Base-by-base conservation (phyloP, 306 rosid species). In the Vicia villosa region DNA sequence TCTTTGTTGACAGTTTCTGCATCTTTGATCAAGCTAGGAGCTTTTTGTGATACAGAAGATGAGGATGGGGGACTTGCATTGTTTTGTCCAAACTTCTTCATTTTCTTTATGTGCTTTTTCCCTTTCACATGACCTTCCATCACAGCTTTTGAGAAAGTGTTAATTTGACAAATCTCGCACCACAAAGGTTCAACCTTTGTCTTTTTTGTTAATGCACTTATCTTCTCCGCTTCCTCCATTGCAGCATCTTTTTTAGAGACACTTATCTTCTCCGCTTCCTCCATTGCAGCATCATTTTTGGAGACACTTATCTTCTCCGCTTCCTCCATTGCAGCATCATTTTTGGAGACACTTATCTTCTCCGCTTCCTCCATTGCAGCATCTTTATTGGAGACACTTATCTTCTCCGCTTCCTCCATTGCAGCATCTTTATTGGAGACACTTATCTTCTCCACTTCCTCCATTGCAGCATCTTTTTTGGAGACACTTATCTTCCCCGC, bases 101-200 rank as follows among this genome's bases (percentile, higher is more conserved):
- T 43, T 52, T 52, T 75, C 6, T 20, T 61, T 15, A 50, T 51
- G 62, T 86, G 95, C 22, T 76, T 83, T 80, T 43, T 86, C 56
- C 87, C 89, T 5, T n/a, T 73, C 34, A 20, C 21, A 63, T 88
- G 95, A 66, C 13, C 14, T 19, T 73, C 77, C 91, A 86, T 80
- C 55, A 70, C 80, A 1, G 0, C 10, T 11, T 4, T 12, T 6
- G 49, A 21, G 34, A 0, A 1, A 66, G 86, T 21, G 73, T 79
- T 69, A 49, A 84, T 66, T 49, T 74, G 66, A 78, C 91, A 86
- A 12, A 57, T 9, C 28, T 82, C 82, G 60, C 91, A 88, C 83
- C 84, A 81, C 15, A 80, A 66, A 13, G 15, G 28, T 68, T 66
- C 50, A 7, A 54, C 51, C 24, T 36, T 74, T 16, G 28, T 74